Percentiles rank a stretch among this genome's conserved stretches.
Evolutionary conservation across 139 green algal species (phyloP).

Genomic region (Auxenochlorella protothecoides): DNA sequence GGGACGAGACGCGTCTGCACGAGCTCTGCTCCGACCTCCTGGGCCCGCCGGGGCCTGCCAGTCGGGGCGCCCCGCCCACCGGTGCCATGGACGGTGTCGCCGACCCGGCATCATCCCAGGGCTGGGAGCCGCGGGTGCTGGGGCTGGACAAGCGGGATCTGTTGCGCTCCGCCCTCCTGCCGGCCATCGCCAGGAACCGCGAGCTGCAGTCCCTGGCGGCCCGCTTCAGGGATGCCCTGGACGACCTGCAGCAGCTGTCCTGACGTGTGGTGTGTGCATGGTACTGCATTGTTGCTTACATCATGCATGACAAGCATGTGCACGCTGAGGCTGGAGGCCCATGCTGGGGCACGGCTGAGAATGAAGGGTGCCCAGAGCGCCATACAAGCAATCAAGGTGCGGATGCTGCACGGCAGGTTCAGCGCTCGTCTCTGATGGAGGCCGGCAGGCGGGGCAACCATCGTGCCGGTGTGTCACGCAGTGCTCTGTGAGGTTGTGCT

Average conservation of each 20-base stretch:
- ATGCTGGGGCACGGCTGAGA: no score
- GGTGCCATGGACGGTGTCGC: no score
- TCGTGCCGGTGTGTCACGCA: no score
- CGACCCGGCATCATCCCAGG: not conserved
- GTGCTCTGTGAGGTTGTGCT: no score
- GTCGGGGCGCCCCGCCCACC: not conserved
- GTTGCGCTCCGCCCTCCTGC: conserved; percentile 40
- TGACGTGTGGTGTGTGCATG: no score
- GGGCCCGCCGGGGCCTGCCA: conserved; percentile 9
- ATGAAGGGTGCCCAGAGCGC: no score
- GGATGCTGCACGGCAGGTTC: no score
- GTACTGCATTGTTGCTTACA: no score
- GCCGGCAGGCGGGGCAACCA: not conserved
- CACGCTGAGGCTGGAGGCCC: no score
- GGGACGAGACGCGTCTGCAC: conserved; percentile 30
- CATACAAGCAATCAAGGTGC: no score
- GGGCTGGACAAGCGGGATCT: conserved; percentile 48
- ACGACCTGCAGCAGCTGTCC: conserved; percentile 3
- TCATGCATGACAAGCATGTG: no score
- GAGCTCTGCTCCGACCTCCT: conserved; percentile 50
- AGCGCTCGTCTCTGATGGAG: no score
- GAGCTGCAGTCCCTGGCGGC: conserved; percentile 14
- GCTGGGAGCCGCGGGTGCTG: conserved; percentile 40
- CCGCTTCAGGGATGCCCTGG: conserved; percentile 13
- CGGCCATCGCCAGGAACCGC: conserved; percentile 23